phyloP scores from a whole-genome alignment of 805 yeast genomes.

The Myxozyma geophila region DNA sequence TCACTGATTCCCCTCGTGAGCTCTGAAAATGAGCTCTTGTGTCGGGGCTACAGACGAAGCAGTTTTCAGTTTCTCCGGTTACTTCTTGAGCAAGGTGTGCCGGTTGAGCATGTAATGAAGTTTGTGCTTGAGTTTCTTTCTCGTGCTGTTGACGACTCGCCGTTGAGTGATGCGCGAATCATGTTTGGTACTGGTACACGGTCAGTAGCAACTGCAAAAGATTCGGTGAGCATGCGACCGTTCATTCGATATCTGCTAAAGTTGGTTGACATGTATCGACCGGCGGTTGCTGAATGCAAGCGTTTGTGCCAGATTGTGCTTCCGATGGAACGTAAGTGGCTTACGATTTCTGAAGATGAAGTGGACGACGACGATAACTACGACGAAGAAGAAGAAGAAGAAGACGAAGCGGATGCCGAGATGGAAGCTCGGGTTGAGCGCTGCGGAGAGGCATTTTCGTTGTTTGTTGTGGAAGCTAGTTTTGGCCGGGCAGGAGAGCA shows the following conservation, averaged over 20 bases:
- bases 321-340: not conserved
- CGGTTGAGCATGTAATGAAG: constrained; percentile 10
- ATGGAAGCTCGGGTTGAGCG: not conserved
- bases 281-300: not conserved
- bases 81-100: constrained; percentile 11
- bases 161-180: not conserved
- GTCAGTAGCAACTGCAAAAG: not conserved
- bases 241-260: not conserved
- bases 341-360: too few relatives aligned
- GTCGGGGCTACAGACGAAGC: constrained; percentile 7
- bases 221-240: constrained; percentile 6
- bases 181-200: constrained; percentile 15
- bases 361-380: not conserved
- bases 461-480: constrained; percentile 11
- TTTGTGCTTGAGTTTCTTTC: constrained; percentile 7
- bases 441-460: constrained; percentile 14
- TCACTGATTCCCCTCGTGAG: constrained; percentile 2
- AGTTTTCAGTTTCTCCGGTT: constrained; percentile 3
- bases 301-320: not conserved
- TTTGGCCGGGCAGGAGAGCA: constrained; percentile 7
- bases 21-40: constrained; percentile 11
- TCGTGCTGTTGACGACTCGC: not conserved
- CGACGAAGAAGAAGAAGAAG: not conserved
- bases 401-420: constrained; percentile 8
- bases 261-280: constrained; percentile 6